Evolutionary conservation across 2,329 filamentous ascomycete genomes (phyloP).

Genomic region (Pyrenochaeta sp.): DNA sequence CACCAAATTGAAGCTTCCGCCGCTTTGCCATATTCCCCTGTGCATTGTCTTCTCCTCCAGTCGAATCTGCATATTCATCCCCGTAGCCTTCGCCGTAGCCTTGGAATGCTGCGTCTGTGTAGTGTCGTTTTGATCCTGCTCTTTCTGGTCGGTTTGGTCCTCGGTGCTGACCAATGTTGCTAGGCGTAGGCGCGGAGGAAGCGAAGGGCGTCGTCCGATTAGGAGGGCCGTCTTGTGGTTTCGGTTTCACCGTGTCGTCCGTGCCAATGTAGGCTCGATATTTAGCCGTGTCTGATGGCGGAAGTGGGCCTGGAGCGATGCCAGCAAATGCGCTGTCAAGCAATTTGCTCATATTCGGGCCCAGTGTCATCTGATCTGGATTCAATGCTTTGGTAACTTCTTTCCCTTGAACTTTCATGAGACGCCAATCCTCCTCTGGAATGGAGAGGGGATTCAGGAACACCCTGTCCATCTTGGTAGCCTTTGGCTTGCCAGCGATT

Average conservation of each 20-base stretch:
- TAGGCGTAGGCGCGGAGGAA: conserved; percentile 38
- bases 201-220: conserved; percentile 29
- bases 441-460: conserved; percentile 46
- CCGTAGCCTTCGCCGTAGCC: conserved; percentile 76
- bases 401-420: conserved; percentile 49
- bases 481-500: conserved; percentile 59
- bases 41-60: conserved; percentile 71
- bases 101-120: conserved; percentile 76
- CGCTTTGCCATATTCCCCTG: conserved; percentile 41
- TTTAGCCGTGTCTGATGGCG: conserved; percentile 49
- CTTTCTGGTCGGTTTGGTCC: conserved; percentile 68
- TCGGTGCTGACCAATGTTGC: conserved; percentile 47
- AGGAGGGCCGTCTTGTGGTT: conserved; percentile 31
- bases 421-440: conserved; percentile 52
- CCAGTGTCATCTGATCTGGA: conserved; percentile 34
- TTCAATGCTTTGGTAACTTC: conserved; percentile 45
- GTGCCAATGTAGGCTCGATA: conserved; percentile 55
- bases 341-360: conserved; percentile 36
- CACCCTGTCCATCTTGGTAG: conserved; percentile 49
- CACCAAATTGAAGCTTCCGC: conserved; percentile 45
- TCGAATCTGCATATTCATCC: conserved; percentile 74
- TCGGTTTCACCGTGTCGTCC: conserved; percentile 49
- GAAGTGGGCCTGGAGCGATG: conserved; percentile 53
- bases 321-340: conserved; percentile 51
- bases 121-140: conserved; percentile 75